Evolutionary conservation across 129 eudicot genomes (phyloP).

Genomic region (Pseudognaphalium luteoalbum): DNA sequence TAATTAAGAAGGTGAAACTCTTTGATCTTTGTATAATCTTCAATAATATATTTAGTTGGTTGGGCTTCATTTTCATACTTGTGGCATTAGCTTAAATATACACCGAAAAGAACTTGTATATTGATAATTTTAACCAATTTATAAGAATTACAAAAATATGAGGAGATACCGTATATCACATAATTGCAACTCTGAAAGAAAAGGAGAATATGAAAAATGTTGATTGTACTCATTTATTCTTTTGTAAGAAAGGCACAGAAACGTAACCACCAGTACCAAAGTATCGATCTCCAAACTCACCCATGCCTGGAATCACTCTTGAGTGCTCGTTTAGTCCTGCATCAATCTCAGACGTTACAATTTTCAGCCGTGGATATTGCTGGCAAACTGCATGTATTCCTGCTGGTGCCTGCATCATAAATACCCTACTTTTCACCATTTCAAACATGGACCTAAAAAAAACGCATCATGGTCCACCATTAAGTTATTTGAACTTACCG

Average conservation of each 20-base stretch:
- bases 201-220: not conserved
- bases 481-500: slow-evolving; percentile 45
- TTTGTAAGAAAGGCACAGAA: slow-evolving; percentile 25
- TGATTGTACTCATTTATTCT: not conserved
- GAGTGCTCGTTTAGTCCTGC: slow-evolving; percentile 49
- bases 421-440: not conserved
- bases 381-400: slow-evolving; percentile 77
- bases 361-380: slow-evolving; percentile 70
- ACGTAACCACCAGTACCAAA: slow-evolving; percentile 63
- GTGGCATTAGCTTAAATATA: not conserved
- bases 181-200: not conserved
- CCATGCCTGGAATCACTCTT: slow-evolving; percentile 90
- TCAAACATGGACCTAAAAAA: not conserved
- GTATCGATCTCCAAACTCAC: slow-evolving; percentile 92
- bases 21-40: slow-evolving; percentile 21
- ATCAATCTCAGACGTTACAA: slow-evolving; percentile 91
- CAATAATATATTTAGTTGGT: slow-evolving; percentile 4
- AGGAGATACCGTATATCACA: not conserved
- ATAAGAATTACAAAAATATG: not conserved
- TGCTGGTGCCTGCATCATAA: slow-evolving; percentile 72
- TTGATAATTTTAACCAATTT: not conserved
- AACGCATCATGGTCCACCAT: not conserved
- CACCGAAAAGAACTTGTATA: not conserved
- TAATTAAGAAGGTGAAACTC: slow-evolving; percentile 1
- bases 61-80: slow-evolving; percentile 23